Base-by-base conservation (phyloP, 768 basidiomycete species). In the Butyriboletus loyo region DNA sequence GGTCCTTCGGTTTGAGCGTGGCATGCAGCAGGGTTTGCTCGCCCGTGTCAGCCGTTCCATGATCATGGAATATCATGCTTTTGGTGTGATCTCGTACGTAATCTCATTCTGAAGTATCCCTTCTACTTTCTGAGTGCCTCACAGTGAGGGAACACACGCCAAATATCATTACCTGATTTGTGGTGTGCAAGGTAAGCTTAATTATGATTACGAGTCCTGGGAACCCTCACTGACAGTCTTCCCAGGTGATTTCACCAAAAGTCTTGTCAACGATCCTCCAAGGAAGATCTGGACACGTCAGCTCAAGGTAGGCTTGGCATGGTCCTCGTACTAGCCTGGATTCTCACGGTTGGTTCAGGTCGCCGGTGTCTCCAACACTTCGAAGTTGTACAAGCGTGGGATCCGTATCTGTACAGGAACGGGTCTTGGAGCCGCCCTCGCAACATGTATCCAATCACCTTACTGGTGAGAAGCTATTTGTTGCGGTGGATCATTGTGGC, bases 341-440 rank as follows among this genome's bases (percentile, higher is more conserved):
- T 56, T 52, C 53, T 57, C 50, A 63, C 30, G 7, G 5, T 35
- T 40, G 28, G 17, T 32, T n/a, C 56, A 89, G 86, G 80, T 88
- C 62, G 87, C 88, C 9, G 87, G 86, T 57, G 85, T 89, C 32
- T 88, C 87, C 27, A 88, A 91, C 66, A 87, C 88, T 2, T 89
- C 87, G 5, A 82, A 78, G 4, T 71, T 91, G n/a, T 91, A 90
- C 72, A 85, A 77, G 57, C 83, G 86, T 49, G 88, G 88, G 19
- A 86, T 91, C 60, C 84, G 89, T 55, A 80, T 91, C 41, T 90
- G 88, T 69, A 91, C 88, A 0, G 88, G 88, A 34, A 89, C 88
- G 11, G 89, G 88, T 54, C 82, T 91, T 56, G 89, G 88, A 24
- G 85, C 88, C 36, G 87, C 86, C 4, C 78, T 91, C 36, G 83